Base-by-base conservation (phyloP, 352 stramenopile genomes). In the Globisporangium ultimum region DNA sequence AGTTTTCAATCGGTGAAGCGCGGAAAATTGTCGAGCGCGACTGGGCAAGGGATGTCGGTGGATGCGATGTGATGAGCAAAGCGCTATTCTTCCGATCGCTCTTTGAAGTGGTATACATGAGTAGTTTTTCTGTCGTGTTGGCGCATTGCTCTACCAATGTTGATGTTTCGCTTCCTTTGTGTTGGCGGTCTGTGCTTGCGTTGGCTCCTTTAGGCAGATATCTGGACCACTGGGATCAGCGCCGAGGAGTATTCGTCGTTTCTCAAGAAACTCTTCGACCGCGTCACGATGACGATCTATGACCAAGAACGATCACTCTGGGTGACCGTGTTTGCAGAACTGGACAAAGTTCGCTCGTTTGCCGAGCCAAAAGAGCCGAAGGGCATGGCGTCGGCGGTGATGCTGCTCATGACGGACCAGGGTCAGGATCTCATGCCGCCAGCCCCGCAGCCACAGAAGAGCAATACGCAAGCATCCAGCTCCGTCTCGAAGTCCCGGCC, bases 11-110 rank as follows among this genome's bases (percentile, higher is more conserved):
- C 46, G 73, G 64, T 0, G 83, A 93, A 61, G 83, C 83, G 2
- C 60, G 72, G 21, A 70, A 66, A n/a, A 89, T 93, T 49, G 83
- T 91, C 32, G 83, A 88, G 59, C 85, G 85, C 40, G 83, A 93
- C 65, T 93, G 83, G 83, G 66, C 72, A 10, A 68, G 72, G 0
- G 80, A 93, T 54, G 70, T 79, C 1, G 78, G 79, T 8, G 66
- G 64, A 20, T 59, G 54, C 0, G 65, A 84, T 34, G 68, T 43
- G 42, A 91, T 93, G 83, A 76, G 64, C 18, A 87, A 84, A 36
- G 9, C 61, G 8, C 64, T 85, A 22, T 93, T 93, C 56, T 74
- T 81, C 45, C 67, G 72, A 4, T 58, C 83, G 49, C 72, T 91
- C 20, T 93, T 93, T 50, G 83, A 93, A 82, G 83, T 91, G 64